Conservation (phyloP, 2,329 filamentous ascomycete genomes). For the Aspergillus luchuensis region DNA sequence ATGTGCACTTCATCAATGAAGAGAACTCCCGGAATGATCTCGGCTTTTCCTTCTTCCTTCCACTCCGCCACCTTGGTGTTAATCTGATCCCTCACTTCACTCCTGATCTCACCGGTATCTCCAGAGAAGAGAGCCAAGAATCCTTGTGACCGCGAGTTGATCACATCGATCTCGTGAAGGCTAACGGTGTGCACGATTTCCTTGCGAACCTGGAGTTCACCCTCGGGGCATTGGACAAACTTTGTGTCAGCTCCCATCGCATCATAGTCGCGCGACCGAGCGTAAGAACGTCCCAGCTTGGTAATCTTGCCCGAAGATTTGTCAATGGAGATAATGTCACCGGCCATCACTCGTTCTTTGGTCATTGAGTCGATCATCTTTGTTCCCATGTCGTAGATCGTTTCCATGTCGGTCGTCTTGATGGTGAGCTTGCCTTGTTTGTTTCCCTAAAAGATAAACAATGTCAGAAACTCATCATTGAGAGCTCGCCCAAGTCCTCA, state of each 20-base stretch:
- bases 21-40: conserved; percentile 93
- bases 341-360: conserved; percentile 98
- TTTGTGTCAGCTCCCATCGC: conserved; percentile 98
- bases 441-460: conserved; percentile 60
- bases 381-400: conserved; percentile 97
- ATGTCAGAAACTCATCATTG: neutral
- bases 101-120: conserved; percentile 95
- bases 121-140: conserved; percentile 97
- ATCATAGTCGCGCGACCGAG: conserved; percentile 94
- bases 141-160: conserved; percentile 98
- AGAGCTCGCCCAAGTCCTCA: neutral
- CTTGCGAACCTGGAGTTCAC: conserved; percentile 94
- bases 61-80: conserved; percentile 98
- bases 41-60: conserved; percentile 99
- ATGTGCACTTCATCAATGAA: conserved; percentile 99
- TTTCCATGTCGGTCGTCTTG: conserved; percentile 99
- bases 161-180: conserved; percentile 97
- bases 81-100: conserved; percentile 97
- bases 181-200: conserved; percentile 97
- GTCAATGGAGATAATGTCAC: conserved; percentile 97
- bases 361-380: conserved; percentile 99
- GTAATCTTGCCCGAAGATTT: conserved; percentile 98
- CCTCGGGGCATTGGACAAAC: conserved; percentile 95
- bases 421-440: conserved; percentile 99
- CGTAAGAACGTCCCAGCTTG: conserved; percentile 92